Conservation (phyloP, 345 rosid species). For the Firmiana major region DNA sequence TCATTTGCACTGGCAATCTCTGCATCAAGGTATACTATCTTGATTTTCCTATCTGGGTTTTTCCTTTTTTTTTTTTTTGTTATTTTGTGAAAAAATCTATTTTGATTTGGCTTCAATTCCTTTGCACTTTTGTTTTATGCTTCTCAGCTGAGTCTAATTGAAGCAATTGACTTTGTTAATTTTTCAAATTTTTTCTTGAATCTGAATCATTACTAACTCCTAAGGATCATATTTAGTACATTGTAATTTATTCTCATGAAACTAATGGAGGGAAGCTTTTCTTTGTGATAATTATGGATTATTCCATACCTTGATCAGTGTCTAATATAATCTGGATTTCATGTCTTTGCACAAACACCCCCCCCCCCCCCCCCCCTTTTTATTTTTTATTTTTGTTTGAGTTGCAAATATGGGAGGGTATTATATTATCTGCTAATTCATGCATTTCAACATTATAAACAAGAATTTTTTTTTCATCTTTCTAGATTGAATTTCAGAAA, state of each 20-base stretch:
- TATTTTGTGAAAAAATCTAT: background rate
- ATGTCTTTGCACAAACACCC: no score
- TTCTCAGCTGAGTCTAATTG: background rate
- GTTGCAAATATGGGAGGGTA: background rate
- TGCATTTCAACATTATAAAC: background rate
- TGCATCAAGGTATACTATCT: slow-evolving; percentile 52
- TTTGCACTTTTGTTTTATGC: background rate
- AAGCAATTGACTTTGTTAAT: background rate
- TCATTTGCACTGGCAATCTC: slow-evolving; percentile 88
- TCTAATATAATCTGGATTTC: background rate
- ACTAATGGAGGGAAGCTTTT: background rate
- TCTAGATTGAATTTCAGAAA: background rate
- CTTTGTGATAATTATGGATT: background rate
- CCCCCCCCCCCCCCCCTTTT: no score
- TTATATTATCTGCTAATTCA: background rate
- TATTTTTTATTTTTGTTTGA: background rate
- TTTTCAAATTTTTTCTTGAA: background rate
- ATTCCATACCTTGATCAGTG: background rate
- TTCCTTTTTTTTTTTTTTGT: background rate
- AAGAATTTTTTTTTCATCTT: background rate
- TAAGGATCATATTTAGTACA: background rate
- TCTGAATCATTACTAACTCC: background rate
- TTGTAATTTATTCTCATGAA: background rate
- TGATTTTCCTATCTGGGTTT: background rate
- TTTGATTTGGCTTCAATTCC: background rate